Percentiles rank a stretch among this genome's conserved stretches.
These are phyloP conservation scores for Ramaria rubella DNA, from an alignment of 768 basidiomycete genomes.

Conservation along the genomic window DNA sequence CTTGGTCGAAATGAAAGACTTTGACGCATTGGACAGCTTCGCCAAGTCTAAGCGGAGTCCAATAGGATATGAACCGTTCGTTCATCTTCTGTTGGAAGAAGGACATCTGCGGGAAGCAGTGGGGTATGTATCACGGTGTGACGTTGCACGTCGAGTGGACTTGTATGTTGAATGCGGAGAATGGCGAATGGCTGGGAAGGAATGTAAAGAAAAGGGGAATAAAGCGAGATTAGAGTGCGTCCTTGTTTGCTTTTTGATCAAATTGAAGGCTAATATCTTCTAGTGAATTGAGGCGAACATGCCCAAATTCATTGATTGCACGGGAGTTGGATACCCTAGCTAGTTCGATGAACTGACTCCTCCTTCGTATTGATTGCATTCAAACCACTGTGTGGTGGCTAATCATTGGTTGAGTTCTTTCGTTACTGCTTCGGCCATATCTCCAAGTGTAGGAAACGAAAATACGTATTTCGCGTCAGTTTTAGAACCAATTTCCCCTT, in stretches of 20 bases:
- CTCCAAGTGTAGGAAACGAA: slow-evolving; percentile 50
- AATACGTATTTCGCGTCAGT: slow-evolving; percentile 24
- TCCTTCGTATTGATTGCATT: slow-evolving; percentile 6
- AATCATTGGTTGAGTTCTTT: slow-evolving; percentile 27
- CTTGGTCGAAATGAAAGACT: slow-evolving; percentile 71
- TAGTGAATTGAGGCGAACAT: slow-evolving; percentile 65
- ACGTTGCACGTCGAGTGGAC: slow-evolving; percentile 74
- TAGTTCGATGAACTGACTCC: slow-evolving; percentile 59
- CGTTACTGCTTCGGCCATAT: slow-evolving; percentile 55
- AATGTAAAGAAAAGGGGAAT: slow-evolving; percentile 87
- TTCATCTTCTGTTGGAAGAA: slow-evolving; percentile 66
- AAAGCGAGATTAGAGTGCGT: slow-evolving; percentile 80
- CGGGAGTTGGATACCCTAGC: slow-evolving; percentile 68
- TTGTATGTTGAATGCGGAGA: slow-evolving; percentile 88
- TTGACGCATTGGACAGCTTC: slow-evolving; percentile 80
- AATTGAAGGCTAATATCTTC: slow-evolving; percentile 9
- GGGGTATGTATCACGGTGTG: slow-evolving; percentile 75
- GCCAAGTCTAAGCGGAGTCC: slow-evolving; percentile 85
- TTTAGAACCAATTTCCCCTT: slow-evolving; percentile 39
- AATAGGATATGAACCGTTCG: slow-evolving; percentile 92
- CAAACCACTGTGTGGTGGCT: too few species aligned
- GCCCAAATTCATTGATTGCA: slow-evolving; percentile 74
- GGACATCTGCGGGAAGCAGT: slow-evolving; percentile 74
- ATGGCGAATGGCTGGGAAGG: slow-evolving; percentile 80
- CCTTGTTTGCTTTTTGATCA: not conserved